Evolutionary conservation across 192 early-diverging fungal genomes (phyloP), one percentile per base, ranked within the genome.

Genomic region (Geosiphon pyriformis): DNA sequence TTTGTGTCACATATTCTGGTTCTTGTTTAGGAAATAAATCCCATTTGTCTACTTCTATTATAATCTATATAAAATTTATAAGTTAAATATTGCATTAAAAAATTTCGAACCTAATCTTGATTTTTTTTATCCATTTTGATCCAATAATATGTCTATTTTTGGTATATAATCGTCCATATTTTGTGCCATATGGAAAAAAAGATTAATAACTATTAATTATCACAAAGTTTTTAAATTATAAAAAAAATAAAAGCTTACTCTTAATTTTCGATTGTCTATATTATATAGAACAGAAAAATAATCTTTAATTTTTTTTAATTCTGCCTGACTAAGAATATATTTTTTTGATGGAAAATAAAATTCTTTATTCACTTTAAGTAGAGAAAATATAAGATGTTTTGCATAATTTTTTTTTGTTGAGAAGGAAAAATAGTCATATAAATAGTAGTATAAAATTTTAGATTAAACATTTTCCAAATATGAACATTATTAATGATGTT

Each of bases 261-360:
- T 50, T n/a, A 50, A 50, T 0, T 50, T 50, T 50, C 15, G 15
- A 10, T 23, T 10, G n/a, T 23, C 25, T 6, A 50, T 23, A 50
- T 50, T 50, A 6, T 50, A 10, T 23, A 6, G 4, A 3, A n/a
- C 11, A n/a, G 15, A 50, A 50, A 50, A 50, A 50, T 50, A 23
- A 4, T 50, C 49, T 50, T 50, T 50, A 50, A 50, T 50, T n/a
- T 50, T 50, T n/a, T n/a, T 50, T 50, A 50, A 50, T 50, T 50
- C 49, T 50, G 7, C n/a, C 10, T n/a, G 49, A 2, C 15, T 50
- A 50, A 50, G 49, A 50, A 3, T 50, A 50, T 50, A 23, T 23
- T 6, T 50, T 50, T 50, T 50, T 50, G 49, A 50, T n/a, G 49
- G 49, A 50, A 10, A 50, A 8, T 10, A 10, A 4, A 50, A 50